Evolutionary conservation across 2,329 filamentous ascomycete species (phyloP).

Genomic region (Neoarthrinium moseri): DNA sequence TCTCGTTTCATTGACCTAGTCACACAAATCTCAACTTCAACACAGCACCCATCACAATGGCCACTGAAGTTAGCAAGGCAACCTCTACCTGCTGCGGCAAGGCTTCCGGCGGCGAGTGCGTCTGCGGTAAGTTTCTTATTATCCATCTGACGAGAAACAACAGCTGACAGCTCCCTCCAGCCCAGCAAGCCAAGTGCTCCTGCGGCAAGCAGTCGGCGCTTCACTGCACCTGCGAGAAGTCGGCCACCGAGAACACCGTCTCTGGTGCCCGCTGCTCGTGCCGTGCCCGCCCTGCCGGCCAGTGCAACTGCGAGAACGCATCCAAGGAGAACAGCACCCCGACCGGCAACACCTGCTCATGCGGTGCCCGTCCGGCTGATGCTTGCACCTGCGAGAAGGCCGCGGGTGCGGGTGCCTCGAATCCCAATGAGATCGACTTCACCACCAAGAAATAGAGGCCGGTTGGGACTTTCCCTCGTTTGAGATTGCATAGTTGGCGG

Average conservation of each 20-base stretch:
- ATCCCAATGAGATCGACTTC: conserved; percentile 81
- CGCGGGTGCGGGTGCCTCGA: conserved; percentile 52
- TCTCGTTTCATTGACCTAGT: neutral
- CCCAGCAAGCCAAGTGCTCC: conserved; percentile 72
- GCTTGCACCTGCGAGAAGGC: conserved; percentile 84
- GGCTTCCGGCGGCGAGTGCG: conserved; percentile 45
- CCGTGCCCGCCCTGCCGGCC: conserved; percentile 73
- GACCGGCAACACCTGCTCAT: conserved; percentile 66
- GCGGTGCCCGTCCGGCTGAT: conserved; percentile 70
- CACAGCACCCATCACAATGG: conserved; percentile 24
- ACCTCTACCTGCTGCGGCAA: conserved; percentile 56
- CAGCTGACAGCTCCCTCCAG: conserved; percentile 32
- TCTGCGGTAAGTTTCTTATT: conserved; percentile 51
- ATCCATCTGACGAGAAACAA: conserved; percentile 5
- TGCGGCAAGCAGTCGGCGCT: conserved; percentile 87
- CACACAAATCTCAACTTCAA: neutral
- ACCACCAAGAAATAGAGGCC: conserved; percentile 66
- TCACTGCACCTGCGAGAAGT: conserved; percentile 81
- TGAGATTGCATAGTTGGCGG: neutral
- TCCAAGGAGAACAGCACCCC: conserved; percentile 65
- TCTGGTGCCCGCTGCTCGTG: conserved; percentile 78
- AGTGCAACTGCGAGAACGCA: conserved; percentile 79
- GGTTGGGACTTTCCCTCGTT: neutral
- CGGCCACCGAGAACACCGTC: conserved; percentile 71
- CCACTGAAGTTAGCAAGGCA: conserved; percentile 29